phyloP scores from a whole-genome alignment of 202 grass and related monocot genomes.

The Carex arenaria region DNA sequence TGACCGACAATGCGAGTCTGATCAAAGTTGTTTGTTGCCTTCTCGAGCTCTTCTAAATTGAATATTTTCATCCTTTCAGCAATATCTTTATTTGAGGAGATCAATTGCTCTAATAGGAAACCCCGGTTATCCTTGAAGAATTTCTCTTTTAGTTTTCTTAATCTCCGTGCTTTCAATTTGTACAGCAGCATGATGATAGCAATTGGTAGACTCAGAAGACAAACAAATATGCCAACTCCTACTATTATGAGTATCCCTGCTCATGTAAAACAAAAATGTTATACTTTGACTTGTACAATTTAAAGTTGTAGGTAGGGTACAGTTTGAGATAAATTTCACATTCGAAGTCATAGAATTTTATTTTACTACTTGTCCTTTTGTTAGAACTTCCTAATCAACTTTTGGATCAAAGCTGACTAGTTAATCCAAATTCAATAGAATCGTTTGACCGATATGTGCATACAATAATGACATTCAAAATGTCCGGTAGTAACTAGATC shows the following conservation, averaged over 20 bases:
- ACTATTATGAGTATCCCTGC: conserved; percentile 24
- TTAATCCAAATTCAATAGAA: conserved; percentile 9
- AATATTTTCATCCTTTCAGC: conserved; percentile 62
- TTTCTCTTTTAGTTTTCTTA: conserved; percentile 13
- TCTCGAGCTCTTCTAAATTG: conserved; percentile 51
- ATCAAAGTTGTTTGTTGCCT: conserved; percentile 53
- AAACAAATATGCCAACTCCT: background rate
- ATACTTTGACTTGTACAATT: conserved; percentile 14
- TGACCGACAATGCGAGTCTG: conserved; percentile 32
- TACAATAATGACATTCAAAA: background rate
- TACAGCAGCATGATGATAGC: background rate
- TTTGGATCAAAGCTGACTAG: background rate
- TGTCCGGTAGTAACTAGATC: background rate
- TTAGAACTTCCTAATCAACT: background rate
- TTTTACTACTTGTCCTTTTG: background rate
- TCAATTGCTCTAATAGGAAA: conserved; percentile 35
- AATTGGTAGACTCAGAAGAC: conserved; percentile 1
- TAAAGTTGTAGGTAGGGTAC: conserved; percentile 17
- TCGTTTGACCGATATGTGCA: conserved; percentile 9
- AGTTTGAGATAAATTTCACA: background rate
- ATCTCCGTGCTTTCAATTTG: conserved; percentile 12
- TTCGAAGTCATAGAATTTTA: background rate
- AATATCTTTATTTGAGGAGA: conserved; percentile 26
- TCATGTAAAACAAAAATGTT: background rate
- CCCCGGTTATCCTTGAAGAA: conserved; percentile 41